Evolutionary conservation across 352 stramenopile genomes (phyloP), one percentile per base, ranked within the genome.

Genomic region (Phytophthora pluvialis): DNA sequence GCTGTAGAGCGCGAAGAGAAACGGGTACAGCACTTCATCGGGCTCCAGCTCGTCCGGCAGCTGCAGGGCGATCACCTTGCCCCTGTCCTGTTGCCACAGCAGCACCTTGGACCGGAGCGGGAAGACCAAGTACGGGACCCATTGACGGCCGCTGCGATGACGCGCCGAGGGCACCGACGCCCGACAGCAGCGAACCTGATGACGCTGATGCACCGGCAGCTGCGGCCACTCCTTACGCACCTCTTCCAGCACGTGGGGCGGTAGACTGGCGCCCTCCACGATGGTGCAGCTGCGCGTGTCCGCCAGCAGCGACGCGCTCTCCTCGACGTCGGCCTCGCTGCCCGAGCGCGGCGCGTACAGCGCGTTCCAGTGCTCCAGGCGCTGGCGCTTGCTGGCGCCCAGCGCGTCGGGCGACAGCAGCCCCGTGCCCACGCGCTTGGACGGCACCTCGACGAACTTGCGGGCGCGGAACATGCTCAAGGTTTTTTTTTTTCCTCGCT

Each of bases 391-490:
- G 62, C 70, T 69, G 25, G 66, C 43, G 46, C 59, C 55, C 31
- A 82, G 60, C 36, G 73, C 61, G 42, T 88, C 75, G 13, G 70
- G 33, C 9, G 71, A 51, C 42, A 86, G 70, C 53, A 83, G 70
- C 42, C 71, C 78, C 38, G 67, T 70, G 59, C 72, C 52, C 45
- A 51, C 66, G 65, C 85, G 80, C 81, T 91, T 91, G 40, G 72
- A 67, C 39, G 83, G 77, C 72, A 82, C 68, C 26, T 90, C 81
- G n/a, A 69, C 70, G 57, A 81, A 80, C 75, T 88, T 88, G 21
- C 83, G 81, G n/a, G 81, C 68, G 53, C 80, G 83, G 52, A 94
- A 94, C 85, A 94, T 94, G 39, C 3, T 44, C 32, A n/a, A 55
- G 16, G 11, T 1, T 51, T 49, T 2, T 16, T 21, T 15, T 50